Conservation (phyloP, 352 stramenopile genomes). For the Phytophthora sansomeana region DNA sequence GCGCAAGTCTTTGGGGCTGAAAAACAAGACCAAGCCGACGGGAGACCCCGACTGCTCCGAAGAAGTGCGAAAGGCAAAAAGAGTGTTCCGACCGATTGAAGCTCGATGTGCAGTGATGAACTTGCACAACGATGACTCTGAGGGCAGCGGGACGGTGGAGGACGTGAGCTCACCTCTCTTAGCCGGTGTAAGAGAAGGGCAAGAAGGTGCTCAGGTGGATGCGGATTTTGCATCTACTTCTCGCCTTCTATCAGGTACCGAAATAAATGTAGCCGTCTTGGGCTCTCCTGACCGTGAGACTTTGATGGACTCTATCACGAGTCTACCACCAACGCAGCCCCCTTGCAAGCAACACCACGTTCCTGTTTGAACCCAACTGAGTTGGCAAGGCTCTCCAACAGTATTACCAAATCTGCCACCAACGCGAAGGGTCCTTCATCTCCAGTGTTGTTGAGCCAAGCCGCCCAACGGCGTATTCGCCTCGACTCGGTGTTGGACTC, state of each 20-base stretch:
- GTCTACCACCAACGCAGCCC: too few relatives aligned
- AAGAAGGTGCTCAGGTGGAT: too few relatives aligned
- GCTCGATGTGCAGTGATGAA: not conserved
- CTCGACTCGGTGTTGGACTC: not conserved
- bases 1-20: not conserved
- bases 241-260: too few relatives aligned
- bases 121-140: not conserved
- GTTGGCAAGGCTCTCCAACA: not conserved
- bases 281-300: too few relatives aligned
- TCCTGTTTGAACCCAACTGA: not conserved
- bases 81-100: not conserved
- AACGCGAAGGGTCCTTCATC: not conserved
- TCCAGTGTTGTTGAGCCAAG: not conserved
- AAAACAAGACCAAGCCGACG: constrained; percentile 8
- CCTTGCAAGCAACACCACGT: not conserved
- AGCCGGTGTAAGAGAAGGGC: too few relatives aligned
- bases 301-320: too few relatives aligned
- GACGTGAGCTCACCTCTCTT: too few relatives aligned
- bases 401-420: too few relatives aligned
- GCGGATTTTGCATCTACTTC: too few relatives aligned
- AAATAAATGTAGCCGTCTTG: too few relatives aligned
- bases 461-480: not conserved
- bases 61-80: not conserved
- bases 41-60: not conserved
- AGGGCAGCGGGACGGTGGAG: too few relatives aligned